Conservation (phyloP, 2,329 filamentous ascomycete species). For the Davidsoniella virescens region DNA sequence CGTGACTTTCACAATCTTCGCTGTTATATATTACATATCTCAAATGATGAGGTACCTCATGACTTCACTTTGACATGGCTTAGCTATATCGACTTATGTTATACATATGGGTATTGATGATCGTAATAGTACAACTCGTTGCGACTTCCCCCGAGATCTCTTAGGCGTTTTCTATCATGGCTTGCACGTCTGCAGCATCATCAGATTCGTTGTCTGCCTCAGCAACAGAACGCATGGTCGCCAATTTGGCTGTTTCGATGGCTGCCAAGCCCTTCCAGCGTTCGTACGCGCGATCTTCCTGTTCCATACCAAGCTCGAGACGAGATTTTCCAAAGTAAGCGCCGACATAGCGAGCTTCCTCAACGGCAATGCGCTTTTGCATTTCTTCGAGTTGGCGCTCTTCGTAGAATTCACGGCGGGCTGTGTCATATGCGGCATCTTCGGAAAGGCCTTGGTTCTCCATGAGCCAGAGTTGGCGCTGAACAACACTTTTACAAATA, state of each 20-base stretch:
- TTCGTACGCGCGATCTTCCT: conserved; percentile 70
- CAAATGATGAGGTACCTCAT: too few species aligned
- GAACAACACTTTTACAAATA: conserved; percentile 61
- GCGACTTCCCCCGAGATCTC: too few species aligned
- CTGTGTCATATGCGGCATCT: conserved; percentile 65
- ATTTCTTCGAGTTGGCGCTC: conserved; percentile 71
- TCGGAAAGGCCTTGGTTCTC: conserved; percentile 43
- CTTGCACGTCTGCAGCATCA: background rate
- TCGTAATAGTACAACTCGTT: too few species aligned
- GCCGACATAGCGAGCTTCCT: conserved; percentile 74
- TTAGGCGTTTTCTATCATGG: conserved; percentile 5
- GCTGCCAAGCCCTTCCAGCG: conserved; percentile 70
- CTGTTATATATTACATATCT: too few species aligned
- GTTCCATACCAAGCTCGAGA: conserved; percentile 60
- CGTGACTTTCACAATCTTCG: too few species aligned
- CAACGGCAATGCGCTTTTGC: conserved; percentile 62
- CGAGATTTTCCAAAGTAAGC: conserved; percentile 73
- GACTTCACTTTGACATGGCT: too few species aligned
- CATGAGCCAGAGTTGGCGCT: conserved; percentile 80
- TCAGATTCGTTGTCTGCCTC: conserved; percentile 12
- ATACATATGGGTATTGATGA: too few species aligned
- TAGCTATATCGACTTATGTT: too few species aligned
- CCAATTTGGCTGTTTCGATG: conserved; percentile 27
- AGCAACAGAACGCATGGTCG: conserved; percentile 24
- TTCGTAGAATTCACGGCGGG: conserved; percentile 79